phyloP scores from a whole-genome alignment of 352 stramenopile genomes.

The Plasmopara muralis region DNA sequence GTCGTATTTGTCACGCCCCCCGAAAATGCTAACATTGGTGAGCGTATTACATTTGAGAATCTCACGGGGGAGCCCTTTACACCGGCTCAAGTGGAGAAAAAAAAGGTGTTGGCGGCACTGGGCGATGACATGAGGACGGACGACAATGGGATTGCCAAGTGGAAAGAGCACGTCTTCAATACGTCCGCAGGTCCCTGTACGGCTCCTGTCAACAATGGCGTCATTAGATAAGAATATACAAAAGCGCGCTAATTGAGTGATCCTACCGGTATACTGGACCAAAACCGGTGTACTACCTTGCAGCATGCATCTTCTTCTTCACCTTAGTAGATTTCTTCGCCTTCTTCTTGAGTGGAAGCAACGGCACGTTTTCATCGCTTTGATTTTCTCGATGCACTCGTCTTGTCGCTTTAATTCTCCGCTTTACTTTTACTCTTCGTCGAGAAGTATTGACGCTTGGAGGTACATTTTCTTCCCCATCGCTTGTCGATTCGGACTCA shows the following conservation, averaged over 20 bases:
- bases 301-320: slow-evolving; percentile 14
- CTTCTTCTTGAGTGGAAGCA: slow-evolving; percentile 45
- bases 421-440: slow-evolving; percentile 23
- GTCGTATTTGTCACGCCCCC: slow-evolving; percentile 84
- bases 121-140: slow-evolving; percentile 82
- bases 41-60: slow-evolving; percentile 67
- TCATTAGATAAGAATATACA: slow-evolving; percentile 57
- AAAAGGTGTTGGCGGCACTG: slow-evolving; percentile 77
- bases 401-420: slow-evolving; percentile 14
- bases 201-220: slow-evolving; percentile 57
- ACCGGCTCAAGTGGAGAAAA: slow-evolving; percentile 84
- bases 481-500: slow-evolving; percentile 31
- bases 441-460: slow-evolving; percentile 13
- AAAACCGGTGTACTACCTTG: background rate
- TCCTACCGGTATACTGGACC: too few relatives aligned
- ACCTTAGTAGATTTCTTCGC: slow-evolving; percentile 31
- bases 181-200: slow-evolving; percentile 73
- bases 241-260: too few relatives aligned
- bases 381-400: slow-evolving; percentile 8
- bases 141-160: slow-evolving; percentile 67
- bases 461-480: slow-evolving; percentile 19
- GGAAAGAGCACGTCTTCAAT: slow-evolving; percentile 71
- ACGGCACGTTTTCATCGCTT: slow-evolving; percentile 22
- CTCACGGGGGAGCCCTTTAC: slow-evolving; percentile 67
- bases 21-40: slow-evolving; percentile 58